phyloP scores from a whole-genome alignment of 2,329 filamentous ascomycete genomes.

The Xylariales sp. region DNA sequence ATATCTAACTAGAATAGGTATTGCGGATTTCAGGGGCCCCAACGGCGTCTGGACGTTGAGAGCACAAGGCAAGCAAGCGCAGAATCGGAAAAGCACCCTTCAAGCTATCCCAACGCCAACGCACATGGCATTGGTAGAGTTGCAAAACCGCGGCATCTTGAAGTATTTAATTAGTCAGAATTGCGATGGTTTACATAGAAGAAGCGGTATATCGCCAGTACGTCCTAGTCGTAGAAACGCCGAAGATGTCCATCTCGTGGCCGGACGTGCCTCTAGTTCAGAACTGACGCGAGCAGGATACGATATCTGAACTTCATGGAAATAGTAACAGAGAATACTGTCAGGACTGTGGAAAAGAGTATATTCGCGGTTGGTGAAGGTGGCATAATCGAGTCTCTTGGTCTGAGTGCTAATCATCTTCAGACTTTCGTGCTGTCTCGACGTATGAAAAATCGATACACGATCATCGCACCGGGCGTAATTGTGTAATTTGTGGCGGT shows the following conservation, averaged over 20 bases:
- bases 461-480: constrained; percentile 61
- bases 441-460: constrained; percentile 56
- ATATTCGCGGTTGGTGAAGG: constrained; percentile 53
- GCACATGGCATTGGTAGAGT: constrained; percentile 60
- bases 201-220: constrained; percentile 59
- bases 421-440: constrained; percentile 59
- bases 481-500: constrained; percentile 55
- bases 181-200: constrained; percentile 58
- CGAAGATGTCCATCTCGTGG: background rate
- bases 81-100: constrained; percentile 51
- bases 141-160: constrained; percentile 55
- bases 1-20: constrained; percentile 48
- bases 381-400: background rate
- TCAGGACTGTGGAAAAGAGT: constrained; percentile 57
- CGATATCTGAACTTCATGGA: constrained; percentile 60
- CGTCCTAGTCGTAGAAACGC: constrained; percentile 25
- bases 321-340: constrained; percentile 61
- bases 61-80: constrained; percentile 55
- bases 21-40: constrained; percentile 61
- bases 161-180: constrained; percentile 60
- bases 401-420: constrained; percentile 1
- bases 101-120: constrained; percentile 59
- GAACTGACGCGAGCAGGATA: constrained; percentile 47
- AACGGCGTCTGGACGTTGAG: constrained; percentile 59
- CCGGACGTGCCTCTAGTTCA: background rate